Evolutionary conservation across 2,329 filamentous ascomycete genomes (phyloP).

Genomic region (Didymella arachidicola): DNA sequence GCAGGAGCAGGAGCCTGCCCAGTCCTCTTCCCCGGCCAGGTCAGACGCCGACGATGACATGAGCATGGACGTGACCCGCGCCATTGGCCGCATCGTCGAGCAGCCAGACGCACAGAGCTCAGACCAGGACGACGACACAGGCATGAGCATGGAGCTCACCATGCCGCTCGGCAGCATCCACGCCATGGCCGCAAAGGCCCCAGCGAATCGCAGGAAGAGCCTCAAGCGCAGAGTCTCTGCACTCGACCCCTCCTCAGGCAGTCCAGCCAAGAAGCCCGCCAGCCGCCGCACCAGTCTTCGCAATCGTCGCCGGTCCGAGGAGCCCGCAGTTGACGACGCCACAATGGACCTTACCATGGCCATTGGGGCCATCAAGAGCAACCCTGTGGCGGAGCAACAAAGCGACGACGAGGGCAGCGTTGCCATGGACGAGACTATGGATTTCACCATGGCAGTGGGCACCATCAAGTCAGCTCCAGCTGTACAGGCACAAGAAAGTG

Average conservation of each 20-base stretch:
- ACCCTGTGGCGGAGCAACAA: conserved; percentile 4
- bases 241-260: conserved; percentile 48
- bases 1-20: conserved; percentile 56
- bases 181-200: conserved; percentile 35
- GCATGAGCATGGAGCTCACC: conserved; percentile 64
- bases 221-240: conserved; percentile 56
- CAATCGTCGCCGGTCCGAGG: conserved; percentile 47
- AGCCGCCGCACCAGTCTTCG: conserved; percentile 51
- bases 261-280: conserved; percentile 47
- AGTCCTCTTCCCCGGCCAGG: conserved; percentile 58
- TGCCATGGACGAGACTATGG: conserved; percentile 50
- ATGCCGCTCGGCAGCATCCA: conserved; percentile 62
- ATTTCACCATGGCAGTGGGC: conserved; percentile 51
- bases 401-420: conserved; percentile 29
- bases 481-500: conserved; percentile 20
- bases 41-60: conserved; percentile 67
- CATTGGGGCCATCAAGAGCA: conserved; percentile 47
- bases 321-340: conserved; percentile 50
- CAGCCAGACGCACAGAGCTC: conserved; percentile 51
- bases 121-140: conserved; percentile 52
- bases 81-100: conserved; percentile 78
- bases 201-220: conserved; percentile 45
- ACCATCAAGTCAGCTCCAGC: conserved; percentile 39
- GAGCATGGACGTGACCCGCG: conserved; percentile 93
- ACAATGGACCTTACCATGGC: conserved; percentile 53